Conservation (phyloP, 2,329 filamentous ascomycete species). For the Fusarium abutilonis region DNA sequence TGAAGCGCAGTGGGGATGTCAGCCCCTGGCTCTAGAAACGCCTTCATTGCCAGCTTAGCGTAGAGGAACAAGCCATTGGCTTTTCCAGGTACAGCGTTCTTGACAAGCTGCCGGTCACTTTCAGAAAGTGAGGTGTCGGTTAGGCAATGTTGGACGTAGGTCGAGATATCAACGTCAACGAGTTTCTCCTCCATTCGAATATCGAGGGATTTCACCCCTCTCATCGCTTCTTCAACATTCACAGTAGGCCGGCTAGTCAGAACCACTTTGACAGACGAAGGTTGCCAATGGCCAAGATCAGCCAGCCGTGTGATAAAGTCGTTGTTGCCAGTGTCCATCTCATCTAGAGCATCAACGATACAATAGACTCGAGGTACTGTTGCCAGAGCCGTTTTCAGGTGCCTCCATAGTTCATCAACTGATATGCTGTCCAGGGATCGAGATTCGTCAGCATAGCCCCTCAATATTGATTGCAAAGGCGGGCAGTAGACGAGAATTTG, state of each 20-base stretch:
- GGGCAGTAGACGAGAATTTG: slow-evolving; percentile 49
- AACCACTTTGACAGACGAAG: slow-evolving; percentile 53
- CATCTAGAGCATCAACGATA: slow-evolving; percentile 58
- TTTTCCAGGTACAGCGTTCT: slow-evolving; percentile 30
- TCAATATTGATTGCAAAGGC: slow-evolving; percentile 43
- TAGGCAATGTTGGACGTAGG: slow-evolving; percentile 48
- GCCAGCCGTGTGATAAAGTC: slow-evolving; percentile 49
- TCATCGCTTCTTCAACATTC: slow-evolving; percentile 47
- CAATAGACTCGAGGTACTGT: slow-evolving; percentile 48
- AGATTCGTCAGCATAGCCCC: slow-evolving; percentile 18
- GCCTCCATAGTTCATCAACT: slow-evolving; percentile 46
- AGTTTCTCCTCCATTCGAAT: slow-evolving; percentile 51
- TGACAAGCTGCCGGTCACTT: slow-evolving; percentile 23
- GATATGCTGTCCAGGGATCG: slow-evolving; percentile 21
- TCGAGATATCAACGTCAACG: slow-evolving; percentile 55
- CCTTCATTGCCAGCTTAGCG: slow-evolving; percentile 36
- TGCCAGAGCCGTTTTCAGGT: slow-evolving; percentile 43
- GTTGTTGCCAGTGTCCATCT: slow-evolving; percentile 54
- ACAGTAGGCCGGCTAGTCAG: slow-evolving; percentile 56
- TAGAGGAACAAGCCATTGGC: slow-evolving; percentile 41
- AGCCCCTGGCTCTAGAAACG: slow-evolving; percentile 23
- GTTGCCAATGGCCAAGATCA: slow-evolving; percentile 46
- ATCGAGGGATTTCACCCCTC: slow-evolving; percentile 38
- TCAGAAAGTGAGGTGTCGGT: slow-evolving; percentile 25
- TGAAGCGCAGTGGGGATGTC: slow-evolving; percentile 1